phyloP scores from a whole-genome alignment of 2,329 filamentous ascomycete species.

The Delphinella strobiligena region DNA sequence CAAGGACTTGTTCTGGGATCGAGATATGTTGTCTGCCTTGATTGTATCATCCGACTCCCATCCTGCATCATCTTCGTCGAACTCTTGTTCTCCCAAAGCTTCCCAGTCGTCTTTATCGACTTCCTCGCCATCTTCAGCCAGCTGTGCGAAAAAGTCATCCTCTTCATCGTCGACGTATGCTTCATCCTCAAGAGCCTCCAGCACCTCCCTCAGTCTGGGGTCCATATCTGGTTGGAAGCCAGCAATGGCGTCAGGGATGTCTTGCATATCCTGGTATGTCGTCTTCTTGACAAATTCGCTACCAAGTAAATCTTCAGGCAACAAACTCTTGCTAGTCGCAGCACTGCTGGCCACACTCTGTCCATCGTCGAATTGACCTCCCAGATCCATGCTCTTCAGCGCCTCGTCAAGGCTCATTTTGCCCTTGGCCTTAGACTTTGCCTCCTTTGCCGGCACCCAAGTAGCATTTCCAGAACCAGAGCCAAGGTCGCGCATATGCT shows the following conservation, averaged over 20 bases:
- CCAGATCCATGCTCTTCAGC: conserved; percentile 45
- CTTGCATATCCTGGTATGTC: conserved; percentile 86
- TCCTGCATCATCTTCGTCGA: conserved; percentile 59
- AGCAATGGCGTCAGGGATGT: conserved; percentile 79
- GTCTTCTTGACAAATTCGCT: conserved; percentile 65
- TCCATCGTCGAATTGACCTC: conserved; percentile 25
- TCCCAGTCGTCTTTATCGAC: conserved; percentile 74
- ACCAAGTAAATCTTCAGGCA: conserved; percentile 65
- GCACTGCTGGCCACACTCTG: conserved; percentile 30
- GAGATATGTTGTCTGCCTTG: conserved; percentile 39
- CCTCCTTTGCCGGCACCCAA: conserved; percentile 55
- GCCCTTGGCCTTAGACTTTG: conserved; percentile 55
- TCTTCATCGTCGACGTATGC: conserved; percentile 78
- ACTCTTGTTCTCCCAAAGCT: conserved; percentile 30
- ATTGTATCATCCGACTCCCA: conserved; percentile 93
- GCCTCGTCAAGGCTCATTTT: conserved; percentile 77
- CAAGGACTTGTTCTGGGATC: conserved; percentile 22
- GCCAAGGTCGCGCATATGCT: conserved; percentile 82
- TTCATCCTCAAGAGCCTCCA: conserved; percentile 91
- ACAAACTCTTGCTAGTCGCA: conserved; percentile 27
- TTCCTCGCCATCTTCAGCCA: conserved; percentile 60
- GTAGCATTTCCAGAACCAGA: conserved; percentile 48
- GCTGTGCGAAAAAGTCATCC: conserved; percentile 69
- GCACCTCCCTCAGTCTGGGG: conserved; percentile 73
- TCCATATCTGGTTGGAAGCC: conserved; percentile 99